These are phyloP conservation scores for Phytophthora rubi DNA, from an alignment of 352 stramenopile species.

Conservation along the genomic window DNA sequence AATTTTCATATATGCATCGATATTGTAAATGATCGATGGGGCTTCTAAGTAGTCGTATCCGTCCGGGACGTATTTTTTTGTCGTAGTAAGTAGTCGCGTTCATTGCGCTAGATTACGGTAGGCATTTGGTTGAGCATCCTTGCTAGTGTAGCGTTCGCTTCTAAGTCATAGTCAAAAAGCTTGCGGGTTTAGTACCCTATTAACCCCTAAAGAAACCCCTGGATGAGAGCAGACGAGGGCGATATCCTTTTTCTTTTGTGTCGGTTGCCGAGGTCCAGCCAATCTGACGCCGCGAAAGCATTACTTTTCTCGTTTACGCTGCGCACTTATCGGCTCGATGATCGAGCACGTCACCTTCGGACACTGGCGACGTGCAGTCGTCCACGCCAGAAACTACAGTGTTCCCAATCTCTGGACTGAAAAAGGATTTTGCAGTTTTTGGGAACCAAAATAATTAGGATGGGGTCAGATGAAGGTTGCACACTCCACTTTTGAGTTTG, in stretches of 20 bases:
- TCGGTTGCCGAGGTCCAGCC: too few relatives aligned
- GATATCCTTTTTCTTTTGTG: not conserved
- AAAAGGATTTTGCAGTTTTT: conserved; percentile 29
- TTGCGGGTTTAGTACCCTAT: not conserved
- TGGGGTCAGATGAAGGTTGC: conserved; percentile 12
- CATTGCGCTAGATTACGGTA: too few relatives aligned
- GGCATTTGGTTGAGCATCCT: too few relatives aligned
- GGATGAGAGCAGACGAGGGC: not conserved
- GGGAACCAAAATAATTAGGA: conserved; percentile 1
- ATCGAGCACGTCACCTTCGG: not conserved
- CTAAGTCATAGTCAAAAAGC: not conserved
- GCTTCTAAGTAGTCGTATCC: not conserved
- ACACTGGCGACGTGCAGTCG: conserved; percentile 5
- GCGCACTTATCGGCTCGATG: not conserved
- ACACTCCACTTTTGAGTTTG: conserved; percentile 9
- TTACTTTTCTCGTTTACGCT: not conserved
- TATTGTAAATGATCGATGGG: not conserved
- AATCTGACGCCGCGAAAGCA: not conserved
- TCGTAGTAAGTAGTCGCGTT: too few relatives aligned
- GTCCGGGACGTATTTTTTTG: too few relatives aligned
- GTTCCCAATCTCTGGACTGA: conserved; percentile 17
- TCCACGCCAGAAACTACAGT: not conserved
- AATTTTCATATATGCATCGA: not conserved
- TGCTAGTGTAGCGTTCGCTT: too few relatives aligned
- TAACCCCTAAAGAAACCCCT: too few relatives aligned